A percentile compares a stretch with the other conserved stretches of the same genome.
phyloP scores from a whole-genome alignment of 352 stramenopile genomes.

The Pythium diclinum region DNA sequence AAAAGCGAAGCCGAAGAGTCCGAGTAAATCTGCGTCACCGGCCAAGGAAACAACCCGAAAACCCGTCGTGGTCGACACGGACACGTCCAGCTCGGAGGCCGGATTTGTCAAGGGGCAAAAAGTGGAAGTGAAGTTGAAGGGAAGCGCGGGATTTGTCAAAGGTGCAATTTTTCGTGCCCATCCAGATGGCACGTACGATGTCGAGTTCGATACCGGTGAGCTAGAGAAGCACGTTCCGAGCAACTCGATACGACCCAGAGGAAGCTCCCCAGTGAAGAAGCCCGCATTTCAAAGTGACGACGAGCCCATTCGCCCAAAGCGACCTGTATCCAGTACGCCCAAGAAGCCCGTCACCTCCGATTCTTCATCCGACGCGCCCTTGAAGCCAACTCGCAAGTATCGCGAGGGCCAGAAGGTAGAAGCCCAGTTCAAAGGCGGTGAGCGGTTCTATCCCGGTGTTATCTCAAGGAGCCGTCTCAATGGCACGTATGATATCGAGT shows the following conservation, averaged over 20 bases:
- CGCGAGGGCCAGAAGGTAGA: slow-evolving; percentile 28
- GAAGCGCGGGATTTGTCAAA: slow-evolving; percentile 39
- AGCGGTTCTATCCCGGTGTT: slow-evolving; percentile 66
- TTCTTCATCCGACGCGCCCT: slow-evolving; percentile 42
- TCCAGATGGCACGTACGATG: slow-evolving; percentile 57
- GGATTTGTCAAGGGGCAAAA: slow-evolving; percentile 48
- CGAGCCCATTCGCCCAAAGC: slow-evolving; percentile 44
- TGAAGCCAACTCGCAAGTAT: slow-evolving; percentile 17
- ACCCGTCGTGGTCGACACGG: slow-evolving; percentile 22
- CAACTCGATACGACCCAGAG: slow-evolving; percentile 33
- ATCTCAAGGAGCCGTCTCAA: slow-evolving; percentile 50
- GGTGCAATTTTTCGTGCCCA: slow-evolving; percentile 46
- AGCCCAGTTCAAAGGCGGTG: slow-evolving; percentile 48
- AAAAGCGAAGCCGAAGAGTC: slow-evolving; percentile 34
- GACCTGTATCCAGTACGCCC: slow-evolving; percentile 20
- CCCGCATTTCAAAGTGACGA: slow-evolving; percentile 40
- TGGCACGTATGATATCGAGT: slow-evolving; percentile 69
- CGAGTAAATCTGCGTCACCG: slow-evolving; percentile 24
- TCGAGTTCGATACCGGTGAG: slow-evolving; percentile 66
- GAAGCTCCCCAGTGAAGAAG: slow-evolving; percentile 35
- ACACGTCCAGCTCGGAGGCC: slow-evolving; percentile 34
- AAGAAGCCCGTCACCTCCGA: slow-evolving; percentile 29
- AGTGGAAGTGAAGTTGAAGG: slow-evolving; percentile 57
- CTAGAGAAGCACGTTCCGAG: slow-evolving; percentile 41
- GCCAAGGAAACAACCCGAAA: slow-evolving; percentile 15